Base-by-base conservation (phyloP, 1,284 basidiomycete species). In the Puccinia triticina region DNA sequence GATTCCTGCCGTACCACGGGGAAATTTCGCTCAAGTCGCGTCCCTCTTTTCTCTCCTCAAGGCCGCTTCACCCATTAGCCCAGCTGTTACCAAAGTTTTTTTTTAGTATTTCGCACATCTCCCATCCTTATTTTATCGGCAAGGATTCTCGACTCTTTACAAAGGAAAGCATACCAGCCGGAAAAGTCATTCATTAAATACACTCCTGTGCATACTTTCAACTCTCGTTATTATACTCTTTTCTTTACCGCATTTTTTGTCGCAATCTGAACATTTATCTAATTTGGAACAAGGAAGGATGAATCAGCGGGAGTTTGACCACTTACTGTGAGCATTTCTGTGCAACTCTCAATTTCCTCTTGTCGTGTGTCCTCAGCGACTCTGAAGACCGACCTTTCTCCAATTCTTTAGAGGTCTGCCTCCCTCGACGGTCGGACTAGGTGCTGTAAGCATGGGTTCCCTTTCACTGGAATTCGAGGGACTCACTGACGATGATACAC, bases 181-280 rank as follows among this genome's bases (percentile, higher is more conserved):
- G 48, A 50, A 11, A 50, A 50, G 48, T 50, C 48, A 50, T 50
- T 50, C 48, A 50, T 50, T 50, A 50, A 21, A 50, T 16, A 12
- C 12, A 14, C 59, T 21, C 11, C 32, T 34, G 32, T 61, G 32
- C 59, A 61, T 66, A 66, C 29, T 21, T 34, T 4, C 69, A 50
- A 72, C 69, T 29, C 50, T 72, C 69, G 34, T 50, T 72, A 72
- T 72, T 23, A 32, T 50, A 50, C 11, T 11, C 50, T 46, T 72
- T 34, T 50, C 48, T 72, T 72, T 50, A 72, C 50, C 3, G 32
- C n/a, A 48, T 29, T 46, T 46, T 14, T 46, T 46, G 7, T 46
- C 43, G 43, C 43, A 46, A 46, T 7, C n/a, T n/a, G n/a, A n/a
- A n/a, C 26, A 72, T 14, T 72, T 46, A 72, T 72, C 43, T 50